Base-by-base conservation (phyloP, 2,329 filamentous ascomycete genomes). In the Penicillium sp. region DNA sequence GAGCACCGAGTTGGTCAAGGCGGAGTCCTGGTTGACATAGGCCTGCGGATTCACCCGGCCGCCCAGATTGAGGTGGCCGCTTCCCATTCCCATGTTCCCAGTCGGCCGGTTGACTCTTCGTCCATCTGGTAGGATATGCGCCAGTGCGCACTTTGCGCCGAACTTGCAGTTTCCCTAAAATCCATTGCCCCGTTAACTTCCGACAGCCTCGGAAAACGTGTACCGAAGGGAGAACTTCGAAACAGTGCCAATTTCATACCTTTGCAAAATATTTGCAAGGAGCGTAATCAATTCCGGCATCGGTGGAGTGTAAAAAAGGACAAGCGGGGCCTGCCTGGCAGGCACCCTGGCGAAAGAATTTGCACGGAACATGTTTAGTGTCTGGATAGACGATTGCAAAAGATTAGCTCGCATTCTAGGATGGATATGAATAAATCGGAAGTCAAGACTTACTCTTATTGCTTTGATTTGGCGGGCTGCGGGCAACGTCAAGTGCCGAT, bases 221-320 rank as follows among this genome's bases (percentile, higher is more conserved):
- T 11, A 36, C 15, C 23, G 39, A 34, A 29, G 27, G 21, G n/a
- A 33, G 8, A 49, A 31, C 44, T 47, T 19, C 19, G 9, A 31
- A 39, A 25, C 15, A 10, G 9, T 38, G n/a, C 11, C 19, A 15
- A 50, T 36, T 11, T 19, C 60, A 68, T 80, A 96, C 92, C 88
- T 97, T 99, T 71, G 92, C 90, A 75, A 97, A 99, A 79, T 97
- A 99, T 78, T 97, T 99, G 87, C 94, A 99, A 13, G 86, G 85
- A 64, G 95, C 87, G 60, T 90, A 92, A 74, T 97, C 91, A 50
- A 89, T 85, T 40, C 92, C 86, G 31, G 87, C 84, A 72, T 94
- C 90, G 63, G 94, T 87, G 63, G 95, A 93, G 78, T 99, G 94
- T 68, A 92, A 91, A 78, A 97, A 99, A 40, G 94, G 94, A 79